Percentiles rank a stretch among this genome's conserved stretches.
Conservation (phyloP, 495 filamentous ascomycete species). For the Durotheca rogersii region DNA sequence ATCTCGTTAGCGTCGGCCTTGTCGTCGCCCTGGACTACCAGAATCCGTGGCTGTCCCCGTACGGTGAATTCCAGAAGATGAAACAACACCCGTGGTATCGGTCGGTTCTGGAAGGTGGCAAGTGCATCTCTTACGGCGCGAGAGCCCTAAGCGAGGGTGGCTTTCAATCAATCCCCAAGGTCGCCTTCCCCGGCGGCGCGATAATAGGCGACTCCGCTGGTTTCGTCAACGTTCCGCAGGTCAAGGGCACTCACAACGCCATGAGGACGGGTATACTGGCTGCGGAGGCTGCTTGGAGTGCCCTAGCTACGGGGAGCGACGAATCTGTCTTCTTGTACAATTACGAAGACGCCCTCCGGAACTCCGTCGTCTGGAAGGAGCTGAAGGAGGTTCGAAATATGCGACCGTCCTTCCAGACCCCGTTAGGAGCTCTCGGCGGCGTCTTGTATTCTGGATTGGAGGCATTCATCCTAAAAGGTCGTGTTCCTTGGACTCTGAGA, state of each 20-base stretch:
- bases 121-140: conserved; percentile 96
- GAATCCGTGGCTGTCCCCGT: conserved; percentile 95
- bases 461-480: conserved; percentile 82
- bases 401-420: conserved; percentile 86
- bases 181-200: conserved; percentile 92
- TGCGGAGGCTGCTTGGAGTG: conserved; percentile 81
- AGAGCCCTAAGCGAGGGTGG: conserved; percentile 93
- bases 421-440: conserved; percentile 83
- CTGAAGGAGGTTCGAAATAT: conserved; percentile 96
- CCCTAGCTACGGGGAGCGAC: conserved; percentile 58
- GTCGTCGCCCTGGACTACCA: conserved; percentile 95
- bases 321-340: conserved; percentile 88
- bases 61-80: conserved; percentile 96
- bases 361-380: conserved; percentile 89
- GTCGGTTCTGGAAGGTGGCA: conserved; percentile 82
- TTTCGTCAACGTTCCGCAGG: conserved; percentile 96
- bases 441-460: conserved; percentile 92
- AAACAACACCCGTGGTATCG: conserved; percentile 93
- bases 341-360: conserved; percentile 89
- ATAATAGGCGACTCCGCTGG: conserved; percentile 95
- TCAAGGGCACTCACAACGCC: conserved; percentile 97
- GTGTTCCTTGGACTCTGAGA: conserved; percentile 87
- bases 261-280: conserved; percentile 98
- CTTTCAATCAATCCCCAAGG: conserved; percentile 96
- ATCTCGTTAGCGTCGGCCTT: conserved; percentile 89